A percentile compares a stretch with the other conserved stretches of the same genome.
Conservation (phyloP, 306 rosid genomes). For the Begonia masoniana region DNA sequence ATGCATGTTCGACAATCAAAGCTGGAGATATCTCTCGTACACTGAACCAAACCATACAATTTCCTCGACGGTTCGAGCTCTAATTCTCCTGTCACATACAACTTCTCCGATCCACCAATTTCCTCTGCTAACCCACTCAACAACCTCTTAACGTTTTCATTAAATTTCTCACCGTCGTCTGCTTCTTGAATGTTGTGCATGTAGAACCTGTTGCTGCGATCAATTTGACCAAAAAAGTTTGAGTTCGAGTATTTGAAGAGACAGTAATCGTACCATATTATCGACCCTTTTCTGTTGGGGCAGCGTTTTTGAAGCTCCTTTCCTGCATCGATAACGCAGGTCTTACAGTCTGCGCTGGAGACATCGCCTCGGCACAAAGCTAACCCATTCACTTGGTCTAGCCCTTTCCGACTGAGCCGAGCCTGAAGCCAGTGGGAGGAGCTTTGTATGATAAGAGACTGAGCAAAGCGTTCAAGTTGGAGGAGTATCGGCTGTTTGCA, state of each 20-base stretch:
- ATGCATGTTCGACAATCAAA: constrained; percentile 30
- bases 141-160: not conserved
- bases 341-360: constrained; percentile 22
- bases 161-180: not conserved
- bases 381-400: constrained; percentile 9
- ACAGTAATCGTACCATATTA: constrained; percentile 22
- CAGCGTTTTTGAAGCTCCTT: constrained; percentile 11
- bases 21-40: constrained; percentile 34
- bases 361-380: constrained; percentile 24
- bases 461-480: too few species aligned
- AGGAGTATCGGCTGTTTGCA: too few species aligned
- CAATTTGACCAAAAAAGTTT: constrained; percentile 23
- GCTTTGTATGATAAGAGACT: too few species aligned
- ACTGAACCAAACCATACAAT: constrained; percentile 29
- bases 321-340: constrained; percentile 18
- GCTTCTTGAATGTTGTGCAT: constrained; percentile 15
- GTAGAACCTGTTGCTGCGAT: constrained; percentile 6
- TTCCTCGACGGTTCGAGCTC: not conserved
- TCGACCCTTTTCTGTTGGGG: constrained; percentile 16
- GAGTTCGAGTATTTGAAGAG: constrained; percentile 19
- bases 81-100: constrained; percentile 5
- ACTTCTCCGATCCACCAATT: not conserved
- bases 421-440: not conserved
- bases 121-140: not conserved
- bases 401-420: not conserved